Base-by-base conservation (phyloP, 2,329 filamentous ascomycete genomes). In the Penicillium sp. region DNA sequence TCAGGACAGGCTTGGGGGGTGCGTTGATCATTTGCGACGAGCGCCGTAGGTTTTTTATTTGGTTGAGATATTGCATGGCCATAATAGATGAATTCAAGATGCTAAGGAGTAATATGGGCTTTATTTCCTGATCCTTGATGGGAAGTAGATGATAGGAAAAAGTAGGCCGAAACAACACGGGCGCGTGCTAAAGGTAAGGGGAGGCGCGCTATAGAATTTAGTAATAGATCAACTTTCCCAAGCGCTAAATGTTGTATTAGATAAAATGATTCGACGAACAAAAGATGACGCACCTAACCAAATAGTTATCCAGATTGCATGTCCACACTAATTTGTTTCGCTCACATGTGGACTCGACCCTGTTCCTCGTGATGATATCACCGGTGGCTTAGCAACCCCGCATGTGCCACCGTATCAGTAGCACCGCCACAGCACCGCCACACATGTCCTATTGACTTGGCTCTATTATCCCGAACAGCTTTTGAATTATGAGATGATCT, bases 1-100 rank as follows among this genome's bases (percentile, higher is more conserved):
- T 83, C n/a, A 86, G 68, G 3, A 86, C 78, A 67, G 64, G 78
- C 47, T 67, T 69, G 31, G 72, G 72, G 31, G 72, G 72, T 5
- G 69, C 59, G 47, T 65, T 71, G 53, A 67, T 54, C 51, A 64
- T 50, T 60, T 67, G 63, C 56, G 72, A 70, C 16, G 69, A 66
- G 42, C 67, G 72, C 48, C 69, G 67, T 60, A 74, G 76, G 53
- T 70, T 66, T 53, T 73, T 76, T 45, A 78, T 71, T 58, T 74
- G 70, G 47, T 72, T 77, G 53, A 80, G 69, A 58, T 78, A 78
- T 60, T 79, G 69, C 71, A 77, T 76, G 20, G 51, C 35, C 47
- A 58, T 57, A 58, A 44, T 49, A 56, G 58, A 53, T 26, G 29
- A 0, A n/a, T 10, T 26, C 18, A 26, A 14, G 10, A 13, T 22